Evolutionary conservation across 352 stramenopile species (phyloP).

Genomic region (Aphanomyces stellatus): DNA sequence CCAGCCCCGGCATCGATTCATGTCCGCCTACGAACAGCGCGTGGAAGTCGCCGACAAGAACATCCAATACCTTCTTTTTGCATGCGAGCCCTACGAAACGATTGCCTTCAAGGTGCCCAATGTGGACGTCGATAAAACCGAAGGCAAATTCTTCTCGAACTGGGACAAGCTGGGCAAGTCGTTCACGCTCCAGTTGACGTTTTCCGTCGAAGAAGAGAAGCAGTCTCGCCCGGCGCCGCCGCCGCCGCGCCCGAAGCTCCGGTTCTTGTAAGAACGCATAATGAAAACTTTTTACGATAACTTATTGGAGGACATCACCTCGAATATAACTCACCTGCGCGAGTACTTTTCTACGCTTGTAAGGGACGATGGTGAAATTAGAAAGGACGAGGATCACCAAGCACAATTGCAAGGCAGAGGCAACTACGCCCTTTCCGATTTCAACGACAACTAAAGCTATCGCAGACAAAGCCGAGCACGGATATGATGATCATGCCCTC

Average conservation of each 20-base stretch:
- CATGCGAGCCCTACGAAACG: constrained; percentile 98
- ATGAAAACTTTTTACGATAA: too few relatives aligned
- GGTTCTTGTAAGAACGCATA: constrained; percentile 9
- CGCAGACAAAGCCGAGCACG: too few relatives aligned
- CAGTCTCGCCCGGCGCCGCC: constrained; percentile 40
- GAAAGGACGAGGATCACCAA: too few relatives aligned
- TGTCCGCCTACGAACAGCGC: constrained; percentile 99
- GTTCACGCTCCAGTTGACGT: constrained; percentile 89
- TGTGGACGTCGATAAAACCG: constrained; percentile 89
- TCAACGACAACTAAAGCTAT: too few relatives aligned
- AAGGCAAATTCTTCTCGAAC: constrained; percentile 95
- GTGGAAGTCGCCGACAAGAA: constrained; percentile 95
- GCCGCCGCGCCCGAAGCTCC: constrained; percentile 31
- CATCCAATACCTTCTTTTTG: constrained; percentile 96
- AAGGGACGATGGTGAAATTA: too few relatives aligned
- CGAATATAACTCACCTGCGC: too few relatives aligned
- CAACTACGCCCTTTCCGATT: too few relatives aligned
- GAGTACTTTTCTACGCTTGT: too few relatives aligned
- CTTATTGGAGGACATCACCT: too few relatives aligned
- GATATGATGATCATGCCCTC: too few relatives aligned
- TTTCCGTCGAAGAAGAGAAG: constrained; percentile 27
- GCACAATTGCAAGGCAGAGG: too few relatives aligned
- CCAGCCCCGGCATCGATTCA: constrained; percentile 97
- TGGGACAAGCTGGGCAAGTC: constrained; percentile 95
- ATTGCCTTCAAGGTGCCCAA: constrained; percentile 99